Conservation (phyloP, 495 filamentous ascomycete genomes). For the Emericellopsis terricola region DNA sequence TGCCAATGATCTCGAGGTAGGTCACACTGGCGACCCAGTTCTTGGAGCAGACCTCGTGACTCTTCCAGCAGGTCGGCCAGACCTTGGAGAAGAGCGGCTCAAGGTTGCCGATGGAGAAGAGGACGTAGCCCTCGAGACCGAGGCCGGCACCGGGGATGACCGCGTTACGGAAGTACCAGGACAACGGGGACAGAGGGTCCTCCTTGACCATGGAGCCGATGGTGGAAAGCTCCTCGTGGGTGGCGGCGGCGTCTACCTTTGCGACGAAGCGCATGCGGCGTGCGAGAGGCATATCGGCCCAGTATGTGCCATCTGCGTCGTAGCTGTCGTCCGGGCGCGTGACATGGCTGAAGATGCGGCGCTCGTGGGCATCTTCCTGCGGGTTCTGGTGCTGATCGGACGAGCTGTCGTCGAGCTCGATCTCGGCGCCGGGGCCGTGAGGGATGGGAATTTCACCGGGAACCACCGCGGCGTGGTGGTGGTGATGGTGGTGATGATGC, state of each 20-base stretch:
- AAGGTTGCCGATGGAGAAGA: constrained; percentile 87
- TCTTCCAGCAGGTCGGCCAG: constrained; percentile 59
- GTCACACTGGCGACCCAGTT: constrained; percentile 63
- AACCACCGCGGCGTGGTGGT: constrained; percentile 13
- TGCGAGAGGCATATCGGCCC: constrained; percentile 59
- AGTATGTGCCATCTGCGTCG: constrained; percentile 63
- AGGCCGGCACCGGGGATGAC: constrained; percentile 79
- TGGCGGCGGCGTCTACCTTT: constrained; percentile 46
- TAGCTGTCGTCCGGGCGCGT: constrained; percentile 75
- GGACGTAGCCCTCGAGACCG: constrained; percentile 77
- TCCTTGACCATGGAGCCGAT: constrained; percentile 63
- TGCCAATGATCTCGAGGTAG: constrained; percentile 76
- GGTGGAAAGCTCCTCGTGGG: constrained; percentile 38
- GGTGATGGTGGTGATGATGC: constrained; percentile 15
- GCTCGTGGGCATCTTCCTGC: constrained; percentile 33
- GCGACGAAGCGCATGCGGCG: constrained; percentile 55
- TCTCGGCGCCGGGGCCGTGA: constrained; percentile 22
- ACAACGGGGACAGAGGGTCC: constrained; percentile 60
- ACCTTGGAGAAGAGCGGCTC: constrained; percentile 51
- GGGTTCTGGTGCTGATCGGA: constrained; percentile 21
- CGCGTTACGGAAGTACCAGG: constrained; percentile 75
- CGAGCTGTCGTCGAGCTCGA: constrained; percentile 9
- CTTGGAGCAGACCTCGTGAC: constrained; percentile 37
- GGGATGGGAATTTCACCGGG: constrained; percentile 27
- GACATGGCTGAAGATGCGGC: constrained; percentile 50